A percentile compares a stretch with the other conserved stretches of the same genome.
Evolutionary conservation across 257 asterid species (phyloP).

Genomic region (Solanum okadae): DNA sequence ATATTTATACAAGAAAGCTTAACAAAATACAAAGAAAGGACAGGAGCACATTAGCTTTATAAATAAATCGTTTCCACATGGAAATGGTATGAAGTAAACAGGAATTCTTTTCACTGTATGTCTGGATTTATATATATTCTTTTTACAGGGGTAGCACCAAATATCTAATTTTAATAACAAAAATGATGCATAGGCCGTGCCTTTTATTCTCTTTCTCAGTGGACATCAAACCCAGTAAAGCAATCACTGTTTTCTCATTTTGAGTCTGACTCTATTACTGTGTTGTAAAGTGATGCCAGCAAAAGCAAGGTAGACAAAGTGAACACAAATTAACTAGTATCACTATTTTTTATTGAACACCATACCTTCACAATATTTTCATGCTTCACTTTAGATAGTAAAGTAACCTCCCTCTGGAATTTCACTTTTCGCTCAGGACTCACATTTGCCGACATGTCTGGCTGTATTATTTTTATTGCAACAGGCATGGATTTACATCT

Average conservation of each 20-base stretch:
- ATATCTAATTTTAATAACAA: background rate
- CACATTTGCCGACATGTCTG: conserved; percentile 25
- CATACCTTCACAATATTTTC: conserved; percentile 53
- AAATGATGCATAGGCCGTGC: background rate
- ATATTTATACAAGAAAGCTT: background rate
- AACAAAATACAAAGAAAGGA: background rate
- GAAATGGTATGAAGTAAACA: background rate
- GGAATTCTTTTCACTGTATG: background rate
- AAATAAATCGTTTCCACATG: background rate
- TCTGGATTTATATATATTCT: background rate
- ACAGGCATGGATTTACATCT: conserved; percentile 43
- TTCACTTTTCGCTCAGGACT: conserved; percentile 30
- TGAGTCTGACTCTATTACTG: background rate
- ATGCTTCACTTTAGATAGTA: conserved; percentile 47
- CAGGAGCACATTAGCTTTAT: background rate
- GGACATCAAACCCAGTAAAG: background rate
- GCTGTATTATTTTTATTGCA: conserved; percentile 47
- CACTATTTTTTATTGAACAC: background rate
- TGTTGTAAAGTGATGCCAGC: background rate
- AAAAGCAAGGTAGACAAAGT: background rate
- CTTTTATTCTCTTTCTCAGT: background rate
- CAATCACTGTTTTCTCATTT: background rate
- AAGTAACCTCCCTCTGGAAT: conserved; percentile 43
- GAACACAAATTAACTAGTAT: background rate
- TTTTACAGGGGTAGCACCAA: background rate